phyloP scores from a whole-genome alignment of 768 basidiomycete species.

The Hericium rajendrae region DNA sequence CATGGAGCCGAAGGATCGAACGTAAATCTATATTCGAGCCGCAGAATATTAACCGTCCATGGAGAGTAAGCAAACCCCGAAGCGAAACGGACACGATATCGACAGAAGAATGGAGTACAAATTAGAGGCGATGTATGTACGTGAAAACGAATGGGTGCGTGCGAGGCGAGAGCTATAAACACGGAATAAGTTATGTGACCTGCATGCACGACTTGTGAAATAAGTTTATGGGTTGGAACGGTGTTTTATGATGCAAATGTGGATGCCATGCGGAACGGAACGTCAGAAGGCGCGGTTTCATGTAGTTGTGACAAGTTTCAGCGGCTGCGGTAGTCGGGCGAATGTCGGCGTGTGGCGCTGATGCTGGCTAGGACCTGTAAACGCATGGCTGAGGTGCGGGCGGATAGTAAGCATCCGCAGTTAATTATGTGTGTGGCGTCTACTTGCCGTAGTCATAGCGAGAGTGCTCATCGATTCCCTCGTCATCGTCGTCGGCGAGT shows the following conservation, averaged over 20 bases:
- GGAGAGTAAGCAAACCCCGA: no score
- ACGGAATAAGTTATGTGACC: constrained; percentile 15
- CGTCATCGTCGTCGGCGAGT: constrained; percentile 69
- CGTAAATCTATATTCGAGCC: no score
- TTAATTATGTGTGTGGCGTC: neutral
- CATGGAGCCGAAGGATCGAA: no score
- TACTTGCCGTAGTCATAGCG: constrained; percentile 56
- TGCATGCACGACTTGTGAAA: neutral
- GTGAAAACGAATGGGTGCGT: no score
- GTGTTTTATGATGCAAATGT: neutral
- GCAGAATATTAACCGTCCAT: no score
- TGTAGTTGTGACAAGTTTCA: neutral
- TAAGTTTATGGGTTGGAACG: neutral
- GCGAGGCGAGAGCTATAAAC: constrained; percentile 7
- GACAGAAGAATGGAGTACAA: no score
- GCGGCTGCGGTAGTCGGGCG: neutral
- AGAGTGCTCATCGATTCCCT: constrained; percentile 52
- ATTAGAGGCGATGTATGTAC: no score
- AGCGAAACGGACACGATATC: no score
- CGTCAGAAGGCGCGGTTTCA: neutral
- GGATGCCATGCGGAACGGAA: neutral
- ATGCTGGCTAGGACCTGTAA: constrained; percentile 8
- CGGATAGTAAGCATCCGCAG: neutral
- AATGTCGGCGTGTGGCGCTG: neutral
- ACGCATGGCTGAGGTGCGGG: constrained; percentile 7